Evolutionary conservation across 1,139 yeast species (phyloP).

Genomic region (Lodderomyces parapsilosis): DNA sequence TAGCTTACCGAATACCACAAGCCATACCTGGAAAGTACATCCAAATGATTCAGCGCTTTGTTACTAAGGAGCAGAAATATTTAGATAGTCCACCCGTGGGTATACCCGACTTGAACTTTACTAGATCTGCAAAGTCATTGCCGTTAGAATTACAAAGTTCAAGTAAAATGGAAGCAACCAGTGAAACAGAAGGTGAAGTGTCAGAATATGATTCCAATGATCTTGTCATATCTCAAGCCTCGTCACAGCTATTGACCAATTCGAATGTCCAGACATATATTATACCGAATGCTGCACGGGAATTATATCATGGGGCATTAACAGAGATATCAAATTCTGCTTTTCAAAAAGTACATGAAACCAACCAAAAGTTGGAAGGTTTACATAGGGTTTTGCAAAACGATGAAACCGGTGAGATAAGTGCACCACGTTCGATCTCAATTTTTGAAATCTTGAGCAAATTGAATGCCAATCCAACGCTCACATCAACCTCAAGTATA

Average conservation of each 20-base stretch:
- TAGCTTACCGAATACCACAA: constrained; percentile 55
- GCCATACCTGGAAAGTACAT: constrained; percentile 39
- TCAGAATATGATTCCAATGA: constrained; percentile 21
- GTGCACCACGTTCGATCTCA: constrained; percentile 48
- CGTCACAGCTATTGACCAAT: constrained; percentile 37
- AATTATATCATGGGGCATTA: constrained; percentile 28
- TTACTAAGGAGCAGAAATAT: constrained; percentile 32
- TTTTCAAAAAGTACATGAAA: constrained; percentile 30
- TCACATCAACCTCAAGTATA: background rate
- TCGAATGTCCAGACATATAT: constrained; percentile 37
- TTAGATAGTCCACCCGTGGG: constrained; percentile 42
- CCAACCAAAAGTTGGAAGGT: constrained; percentile 45
- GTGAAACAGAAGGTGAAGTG: constrained; percentile 7
- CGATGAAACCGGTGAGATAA: constrained; percentile 37
- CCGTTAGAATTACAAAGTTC: constrained; percentile 21
- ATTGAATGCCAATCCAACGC: constrained; percentile 1
- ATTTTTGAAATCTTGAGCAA: constrained; percentile 45
- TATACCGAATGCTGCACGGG: constrained; percentile 37
- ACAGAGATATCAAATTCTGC: constrained; percentile 31
- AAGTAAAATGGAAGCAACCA: constrained; percentile 3
- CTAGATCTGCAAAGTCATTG: constrained; percentile 23
- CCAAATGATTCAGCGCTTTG: constrained; percentile 23
- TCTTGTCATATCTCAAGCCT: constrained; percentile 37
- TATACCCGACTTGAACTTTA: constrained; percentile 31
- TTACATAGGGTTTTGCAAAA: constrained; percentile 56